Evolutionary conservation across 2,329 filamentous ascomycete genomes (phyloP).

Genomic region (Ophiosphaerella herpotricha): DNA sequence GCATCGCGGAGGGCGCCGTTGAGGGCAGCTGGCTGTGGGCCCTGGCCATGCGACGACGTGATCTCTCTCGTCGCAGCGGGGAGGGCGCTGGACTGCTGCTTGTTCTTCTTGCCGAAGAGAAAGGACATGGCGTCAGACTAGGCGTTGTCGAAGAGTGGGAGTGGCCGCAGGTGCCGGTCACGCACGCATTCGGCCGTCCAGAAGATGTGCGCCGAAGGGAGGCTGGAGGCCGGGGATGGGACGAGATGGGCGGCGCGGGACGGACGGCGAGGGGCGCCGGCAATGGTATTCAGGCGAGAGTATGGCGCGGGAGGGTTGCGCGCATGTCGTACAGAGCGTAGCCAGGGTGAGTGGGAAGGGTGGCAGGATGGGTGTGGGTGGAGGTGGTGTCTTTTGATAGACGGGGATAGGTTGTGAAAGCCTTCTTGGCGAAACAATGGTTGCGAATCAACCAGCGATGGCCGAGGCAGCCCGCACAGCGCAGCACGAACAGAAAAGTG

Average conservation of each 20-base stretch:
- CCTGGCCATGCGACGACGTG: slow-evolving; percentile 60
- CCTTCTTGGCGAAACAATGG: neutral
- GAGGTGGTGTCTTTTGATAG: neutral
- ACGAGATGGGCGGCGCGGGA: neutral
- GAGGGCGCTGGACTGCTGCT: slow-evolving; percentile 49
- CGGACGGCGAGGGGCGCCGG: neutral
- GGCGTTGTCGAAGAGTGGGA: slow-evolving; percentile 22
- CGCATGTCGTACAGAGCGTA: slow-evolving; percentile 16
- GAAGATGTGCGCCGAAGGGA: slow-evolving; percentile 4
- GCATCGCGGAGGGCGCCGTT: slow-evolving; percentile 55
- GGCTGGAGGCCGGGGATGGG: slow-evolving; percentile 1
- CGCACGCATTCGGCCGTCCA: slow-evolving; percentile 38
- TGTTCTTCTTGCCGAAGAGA: slow-evolving; percentile 56
- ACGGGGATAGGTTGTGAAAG: neutral
- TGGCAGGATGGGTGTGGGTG: neutral
- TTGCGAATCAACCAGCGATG: neutral
- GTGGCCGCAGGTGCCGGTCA: slow-evolving; percentile 31
- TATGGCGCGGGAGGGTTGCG: slow-evolving; percentile 7
- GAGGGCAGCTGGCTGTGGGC: slow-evolving; percentile 42
- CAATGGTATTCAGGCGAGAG: slow-evolving; percentile 5
- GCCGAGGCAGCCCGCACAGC: neutral
- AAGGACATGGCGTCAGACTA: slow-evolving; percentile 53
- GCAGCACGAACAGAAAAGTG: neutral
- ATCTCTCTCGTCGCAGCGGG: slow-evolving; percentile 62
- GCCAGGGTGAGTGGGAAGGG: slow-evolving; percentile 1